phyloP scores from a whole-genome alignment of 1,284 basidiomycete genomes.

The Apiotrichum gamsii region DNA sequence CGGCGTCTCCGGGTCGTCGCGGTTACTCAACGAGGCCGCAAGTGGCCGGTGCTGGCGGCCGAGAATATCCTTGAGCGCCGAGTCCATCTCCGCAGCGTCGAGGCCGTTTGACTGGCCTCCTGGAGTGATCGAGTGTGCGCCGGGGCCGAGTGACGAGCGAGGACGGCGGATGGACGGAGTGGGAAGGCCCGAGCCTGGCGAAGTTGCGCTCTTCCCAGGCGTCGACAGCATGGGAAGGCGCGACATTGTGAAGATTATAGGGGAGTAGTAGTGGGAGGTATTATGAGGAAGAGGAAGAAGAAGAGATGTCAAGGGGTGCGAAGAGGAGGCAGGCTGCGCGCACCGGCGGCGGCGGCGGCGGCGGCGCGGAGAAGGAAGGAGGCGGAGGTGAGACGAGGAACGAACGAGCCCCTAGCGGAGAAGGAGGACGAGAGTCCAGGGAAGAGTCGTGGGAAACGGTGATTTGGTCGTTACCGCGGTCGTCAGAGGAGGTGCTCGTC shows the following conservation, averaged over 20 bases:
- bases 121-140: neutral
- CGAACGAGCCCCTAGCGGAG: too few species aligned
- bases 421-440: neutral
- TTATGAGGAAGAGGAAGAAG: neutral
- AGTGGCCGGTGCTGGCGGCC: conserved; percentile 24
- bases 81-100: conserved; percentile 33
- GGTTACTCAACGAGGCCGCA: neutral
- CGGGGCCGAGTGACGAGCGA: conserved; percentile 39
- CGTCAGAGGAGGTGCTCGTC: too few species aligned
- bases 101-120: conserved; percentile 1
- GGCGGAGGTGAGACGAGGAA: neutral
- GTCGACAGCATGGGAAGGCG: conserved; percentile 40
- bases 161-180: conserved; percentile 36
- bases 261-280: neutral
- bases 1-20: conserved; percentile 34
- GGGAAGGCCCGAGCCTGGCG: conserved; percentile 30
- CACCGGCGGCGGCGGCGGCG: too few species aligned
- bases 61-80: conserved; percentile 35
- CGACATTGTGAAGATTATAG: conserved; percentile 27
- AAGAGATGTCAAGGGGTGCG: neutral
- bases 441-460: too few species aligned
- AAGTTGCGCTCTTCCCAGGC: conserved; percentile 23
- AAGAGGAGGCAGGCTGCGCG: neutral
- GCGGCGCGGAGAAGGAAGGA: neutral
- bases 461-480: too few species aligned